Conservation (phyloP, 2,329 filamentous ascomycete genomes). For the Cytospora paraplurivora region DNA sequence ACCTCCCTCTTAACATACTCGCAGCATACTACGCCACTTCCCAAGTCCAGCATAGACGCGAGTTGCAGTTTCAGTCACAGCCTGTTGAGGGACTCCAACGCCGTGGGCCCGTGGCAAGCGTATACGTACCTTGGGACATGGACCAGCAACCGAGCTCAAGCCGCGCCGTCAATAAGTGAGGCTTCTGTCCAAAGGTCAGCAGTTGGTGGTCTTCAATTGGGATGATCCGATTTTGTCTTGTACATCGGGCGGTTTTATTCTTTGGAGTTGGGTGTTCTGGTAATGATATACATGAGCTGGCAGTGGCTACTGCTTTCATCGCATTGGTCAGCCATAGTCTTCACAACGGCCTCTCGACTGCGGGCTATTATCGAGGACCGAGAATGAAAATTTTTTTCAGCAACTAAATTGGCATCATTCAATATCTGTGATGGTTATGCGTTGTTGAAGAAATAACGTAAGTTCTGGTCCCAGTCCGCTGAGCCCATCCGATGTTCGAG, state of each 20-base stretch:
- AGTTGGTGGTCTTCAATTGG: background rate
- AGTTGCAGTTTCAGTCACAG: slow-evolving; percentile 2
- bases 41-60: slow-evolving; percentile 13
- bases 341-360: slow-evolving; percentile 18
- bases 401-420: too few species aligned
- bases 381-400: too few species aligned
- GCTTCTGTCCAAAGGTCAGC: background rate
- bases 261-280: slow-evolving; percentile 17
- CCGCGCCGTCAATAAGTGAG: slow-evolving; percentile 9
- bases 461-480: too few species aligned
- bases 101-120: background rate
- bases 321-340: background rate
- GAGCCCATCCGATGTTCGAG: too few species aligned
- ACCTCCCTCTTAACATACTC: background rate
- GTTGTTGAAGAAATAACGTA: too few species aligned
- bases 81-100: background rate
- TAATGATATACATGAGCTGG: background rate
- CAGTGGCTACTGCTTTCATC: background rate
- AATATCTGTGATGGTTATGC: too few species aligned
- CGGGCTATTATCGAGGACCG: background rate
- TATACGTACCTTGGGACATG: slow-evolving; percentile 17
- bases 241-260: slow-evolving; percentile 2
- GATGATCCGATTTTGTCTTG: slow-evolving; percentile 8
- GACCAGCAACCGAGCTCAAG: background rate
- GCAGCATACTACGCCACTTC: slow-evolving; percentile 24